Evolutionary conservation across 345 rosid species (phyloP).

Genomic region (Eucalyptus cloeziana): DNA sequence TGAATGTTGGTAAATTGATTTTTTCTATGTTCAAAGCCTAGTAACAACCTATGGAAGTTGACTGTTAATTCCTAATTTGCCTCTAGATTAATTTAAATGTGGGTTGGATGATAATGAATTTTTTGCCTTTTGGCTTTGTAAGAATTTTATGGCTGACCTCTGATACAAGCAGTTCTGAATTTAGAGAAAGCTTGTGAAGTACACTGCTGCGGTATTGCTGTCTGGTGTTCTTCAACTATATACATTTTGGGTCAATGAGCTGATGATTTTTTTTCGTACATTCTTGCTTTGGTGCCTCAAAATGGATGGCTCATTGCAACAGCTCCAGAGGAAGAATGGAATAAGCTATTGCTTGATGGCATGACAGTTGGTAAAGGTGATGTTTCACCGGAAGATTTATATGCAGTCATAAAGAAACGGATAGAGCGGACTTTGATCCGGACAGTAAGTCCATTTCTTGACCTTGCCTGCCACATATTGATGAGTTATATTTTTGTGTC

Average conservation of each 20-base stretch:
- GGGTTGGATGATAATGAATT: not conserved
- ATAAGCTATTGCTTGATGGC: conserved; percentile 56
- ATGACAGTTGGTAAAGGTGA: conserved; percentile 66
- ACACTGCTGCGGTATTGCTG: not conserved
- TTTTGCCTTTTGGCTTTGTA: not conserved
- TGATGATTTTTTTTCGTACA: not conserved
- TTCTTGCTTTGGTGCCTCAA: not conserved
- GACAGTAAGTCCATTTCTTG: conserved; percentile 35
- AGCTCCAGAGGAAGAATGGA: conserved; percentile 94
- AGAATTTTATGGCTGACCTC: not conserved
- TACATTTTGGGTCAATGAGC: not conserved
- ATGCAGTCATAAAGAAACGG: conserved; percentile 64
- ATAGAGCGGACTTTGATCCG: conserved; percentile 70
- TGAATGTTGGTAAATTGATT: not conserved
- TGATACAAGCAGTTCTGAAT: not conserved
- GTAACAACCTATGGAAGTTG: not conserved
- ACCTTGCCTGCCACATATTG: not conserved
- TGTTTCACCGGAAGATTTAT: conserved; percentile 46
- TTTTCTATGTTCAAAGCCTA: not conserved
- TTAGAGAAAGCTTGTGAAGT: not conserved
- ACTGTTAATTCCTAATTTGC: not conserved
- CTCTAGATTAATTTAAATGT: not conserved
- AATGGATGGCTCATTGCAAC: conserved; percentile 2
- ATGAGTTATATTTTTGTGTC: not conserved
- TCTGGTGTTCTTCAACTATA: not conserved